Evolutionary conservation across 768 basidiomycete genomes (phyloP), one percentile per base, ranked within the genome.

Genomic region (Cubamyces lactineus): DNA sequence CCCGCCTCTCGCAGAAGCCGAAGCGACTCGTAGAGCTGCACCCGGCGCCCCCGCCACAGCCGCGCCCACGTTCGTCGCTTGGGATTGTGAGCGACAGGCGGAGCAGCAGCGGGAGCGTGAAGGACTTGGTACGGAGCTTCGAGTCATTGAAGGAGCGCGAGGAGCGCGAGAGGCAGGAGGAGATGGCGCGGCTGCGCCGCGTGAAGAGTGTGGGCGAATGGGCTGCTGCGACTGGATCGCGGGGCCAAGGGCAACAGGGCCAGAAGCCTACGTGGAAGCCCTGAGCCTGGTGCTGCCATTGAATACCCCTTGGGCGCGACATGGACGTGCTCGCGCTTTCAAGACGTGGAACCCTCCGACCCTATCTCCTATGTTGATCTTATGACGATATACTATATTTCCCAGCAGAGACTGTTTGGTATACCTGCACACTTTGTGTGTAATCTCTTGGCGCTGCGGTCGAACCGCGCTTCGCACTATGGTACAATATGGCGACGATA

Each of bases 91-190:
- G 71, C 23, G 76, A 76, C n/a, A 75, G 89, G 59, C 77, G 86
- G 68, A 85, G 83, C 61, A 89, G 90, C 67, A 84, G 82, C 15
- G 79, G 81, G 53, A 91, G 88, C 67, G 91, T 92, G 59, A 89
- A 82, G 73, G 89, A 92, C 53, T 71, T 92, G 56, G 84, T 91
- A 53, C 79, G 74, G 70, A 81, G 77, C 30, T 92, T 86, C 67
- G 89, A 92, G 73, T 72, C 66, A 59, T 47, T 78, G 66, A 76
- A 78, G 21, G 73, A 78, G 69, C 69, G 67, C 50, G 71, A 67
- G 41, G 70, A 66, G 51, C 67, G 66, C 60, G 73, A 64, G 59
- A 57, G 55, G 6, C 68, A 68, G 45, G 53, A 77, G 70, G 72
- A 64, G 54, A 38, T n/a, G 30, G 17, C 59, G 54, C 38, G 54